Conservation (phyloP, 768 basidiomycete species). For the Kwoniella botswanensis region DNA sequence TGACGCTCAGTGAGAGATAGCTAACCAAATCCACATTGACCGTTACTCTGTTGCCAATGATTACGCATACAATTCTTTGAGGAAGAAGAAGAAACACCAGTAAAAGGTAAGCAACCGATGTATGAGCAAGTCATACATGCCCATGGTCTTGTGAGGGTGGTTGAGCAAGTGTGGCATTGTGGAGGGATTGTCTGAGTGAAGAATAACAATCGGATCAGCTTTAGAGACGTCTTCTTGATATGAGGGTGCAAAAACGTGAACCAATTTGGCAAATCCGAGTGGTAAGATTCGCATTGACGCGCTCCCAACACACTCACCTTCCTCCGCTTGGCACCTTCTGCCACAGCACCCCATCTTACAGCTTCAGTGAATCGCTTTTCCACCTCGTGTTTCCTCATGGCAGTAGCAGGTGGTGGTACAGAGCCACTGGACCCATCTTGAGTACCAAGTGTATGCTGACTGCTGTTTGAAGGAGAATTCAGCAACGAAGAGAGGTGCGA, state of each 20-base stretch:
- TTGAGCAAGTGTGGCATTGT: slow-evolving; percentile 36
- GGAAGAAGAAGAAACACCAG: slow-evolving; percentile 26
- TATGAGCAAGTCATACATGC: slow-evolving; percentile 49
- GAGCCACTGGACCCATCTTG: slow-evolving; percentile 6
- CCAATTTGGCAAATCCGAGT: too few species aligned
- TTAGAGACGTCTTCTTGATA: background rate
- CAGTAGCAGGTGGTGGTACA: background rate
- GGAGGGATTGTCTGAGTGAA: slow-evolving; percentile 33
- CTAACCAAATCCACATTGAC: slow-evolving; percentile 43
- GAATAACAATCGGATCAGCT: background rate
- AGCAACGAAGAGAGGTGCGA: slow-evolving; percentile 31
- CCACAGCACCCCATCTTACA: slow-evolving; percentile 37
- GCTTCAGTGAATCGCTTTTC: slow-evolving; percentile 36
- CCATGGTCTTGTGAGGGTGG: slow-evolving; percentile 34
- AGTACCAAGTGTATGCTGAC: background rate
- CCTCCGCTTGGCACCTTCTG: slow-evolving; percentile 33
- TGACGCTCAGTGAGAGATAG: slow-evolving; percentile 2
- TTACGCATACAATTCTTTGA: slow-evolving; percentile 36
- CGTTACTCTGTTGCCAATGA: slow-evolving; percentile 31
- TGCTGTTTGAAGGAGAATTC: background rate
- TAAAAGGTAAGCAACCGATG: slow-evolving; percentile 43
- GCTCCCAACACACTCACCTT: slow-evolving; percentile 26
- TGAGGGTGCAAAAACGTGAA: too few species aligned
- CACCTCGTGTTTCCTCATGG: slow-evolving; percentile 14
- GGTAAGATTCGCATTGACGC: too few species aligned